phyloP scores from a whole-genome alignment of 768 basidiomycete genomes.

The Dentipellis sp. region DNA sequence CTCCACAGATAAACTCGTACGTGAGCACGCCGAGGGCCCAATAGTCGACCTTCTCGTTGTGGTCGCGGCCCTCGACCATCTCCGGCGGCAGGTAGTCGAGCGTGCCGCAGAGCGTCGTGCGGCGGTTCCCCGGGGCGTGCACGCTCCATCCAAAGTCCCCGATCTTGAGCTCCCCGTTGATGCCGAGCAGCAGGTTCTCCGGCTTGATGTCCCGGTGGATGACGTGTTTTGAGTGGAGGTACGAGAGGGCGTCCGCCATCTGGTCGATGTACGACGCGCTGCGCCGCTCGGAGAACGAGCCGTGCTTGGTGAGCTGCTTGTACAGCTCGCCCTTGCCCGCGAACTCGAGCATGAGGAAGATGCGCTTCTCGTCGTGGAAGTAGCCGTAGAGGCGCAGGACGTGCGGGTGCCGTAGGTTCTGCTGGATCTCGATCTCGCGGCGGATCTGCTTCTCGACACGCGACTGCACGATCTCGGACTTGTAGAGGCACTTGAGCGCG shows the following conservation, averaged over 20 bases:
- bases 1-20: conserved; percentile 88
- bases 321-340: conserved; percentile 96
- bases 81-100: conserved; percentile 96
- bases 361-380: conserved; percentile 96
- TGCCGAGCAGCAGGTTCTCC: conserved; percentile 88
- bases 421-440: conserved; percentile 97
- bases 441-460: conserved; percentile 96
- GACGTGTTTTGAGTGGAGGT: conserved; percentile 92
- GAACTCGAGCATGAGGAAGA: conserved; percentile 97
- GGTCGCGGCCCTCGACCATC: conserved; percentile 92
- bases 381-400: conserved; percentile 92
- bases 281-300: conserved; percentile 81
- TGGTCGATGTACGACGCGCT: conserved; percentile 90
- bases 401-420: conserved; percentile 91
- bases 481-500: conserved; percentile 94
- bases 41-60: conserved; percentile 85
- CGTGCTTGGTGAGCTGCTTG: conserved; percentile 83
- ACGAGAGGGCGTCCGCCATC: conserved; percentile 92
- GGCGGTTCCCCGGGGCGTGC: conserved; percentile 84
- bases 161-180: conserved; percentile 96
- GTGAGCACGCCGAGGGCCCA: conserved; percentile 98
- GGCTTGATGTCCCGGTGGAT: conserved; percentile 99
- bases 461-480: conserved; percentile 86
- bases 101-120: conserved; percentile 91
- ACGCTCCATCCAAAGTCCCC: conserved; percentile 99